Evolutionary conservation across 495 filamentous ascomycete genomes (phyloP), one percentile per base, ranked within the genome.

Genomic region (Aspergillus haitiensis): DNA sequence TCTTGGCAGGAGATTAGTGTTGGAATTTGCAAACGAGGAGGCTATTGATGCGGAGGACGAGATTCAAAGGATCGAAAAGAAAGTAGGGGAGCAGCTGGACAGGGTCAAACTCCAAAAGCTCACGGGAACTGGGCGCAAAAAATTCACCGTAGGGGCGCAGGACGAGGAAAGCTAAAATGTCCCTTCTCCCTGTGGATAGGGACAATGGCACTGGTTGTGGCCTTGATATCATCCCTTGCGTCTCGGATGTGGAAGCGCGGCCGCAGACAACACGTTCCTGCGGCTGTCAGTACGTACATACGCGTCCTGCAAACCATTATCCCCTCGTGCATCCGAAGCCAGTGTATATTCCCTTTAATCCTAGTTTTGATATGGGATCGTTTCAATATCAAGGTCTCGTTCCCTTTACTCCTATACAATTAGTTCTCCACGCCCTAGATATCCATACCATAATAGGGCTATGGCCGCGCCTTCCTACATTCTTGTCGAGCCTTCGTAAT

Each of bases 11-110:
- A 84, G 86, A 64, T 78, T 99, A 58, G 91, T 98, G 33, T 77
- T 99, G 52, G 90, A 97, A 70, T 98, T 91, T 74, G 93, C 91
- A 27, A 86, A 86, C 61, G 86, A 84, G 59, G 93, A 97, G 58
- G 81, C 91, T 42, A 81, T 90, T 59, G 92, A 97, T 79, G 86
- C 94, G 13, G 94, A 99, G 78, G 90, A 92, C 70, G 92, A 97
- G 77, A 93, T 99, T 67, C 86, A 88, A 72, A 91, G 88, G 72
- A 96, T 99, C 88, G 90, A 93, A 72, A 88, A 90, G 81, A 99
- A 96, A 81, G 88, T 92, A 66, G 87, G 89, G 48, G 84, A 86
- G 53, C 92, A 98, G 77, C 81, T 86, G 65, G 88, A 92, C 77
- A 92, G 89, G 75, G 86, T 98, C 67, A 88, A 91, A 67, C 75